Conservation (phyloP, 305 asterid genomes). For the Euphrasia arctica region DNA sequence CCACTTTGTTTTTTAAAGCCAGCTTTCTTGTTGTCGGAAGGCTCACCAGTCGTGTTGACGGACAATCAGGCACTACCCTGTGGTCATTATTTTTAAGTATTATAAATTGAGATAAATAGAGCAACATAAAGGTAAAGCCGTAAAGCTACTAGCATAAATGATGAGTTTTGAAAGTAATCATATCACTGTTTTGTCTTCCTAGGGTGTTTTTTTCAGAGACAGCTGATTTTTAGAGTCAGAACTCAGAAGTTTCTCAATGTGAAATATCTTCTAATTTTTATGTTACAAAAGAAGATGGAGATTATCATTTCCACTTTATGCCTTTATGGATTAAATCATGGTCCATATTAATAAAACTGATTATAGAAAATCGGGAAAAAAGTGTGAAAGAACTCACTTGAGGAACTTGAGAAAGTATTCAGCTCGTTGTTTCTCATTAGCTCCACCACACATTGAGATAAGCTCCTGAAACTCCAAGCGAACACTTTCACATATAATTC, state of each 20-base stretch:
- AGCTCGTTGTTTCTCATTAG: conserved; percentile 77
- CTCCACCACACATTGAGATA: conserved; percentile 84
- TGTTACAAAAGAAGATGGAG: neutral
- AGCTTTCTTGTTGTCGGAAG: conserved; percentile 86
- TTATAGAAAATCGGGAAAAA: neutral
- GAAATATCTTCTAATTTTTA: conserved; percentile 20
- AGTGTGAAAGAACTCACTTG: conserved; percentile 48
- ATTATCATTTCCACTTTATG: conserved; percentile 12
- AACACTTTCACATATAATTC: conserved; percentile 79
- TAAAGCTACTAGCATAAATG: conserved; percentile 1
- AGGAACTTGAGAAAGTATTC: conserved; percentile 58
- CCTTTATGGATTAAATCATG: conserved; percentile 1
- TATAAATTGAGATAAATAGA: conserved; percentile 7
- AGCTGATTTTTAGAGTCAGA: neutral
- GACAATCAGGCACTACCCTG: conserved; percentile 86
- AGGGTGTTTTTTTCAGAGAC: neutral
- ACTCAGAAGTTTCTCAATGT: conserved; percentile 17
- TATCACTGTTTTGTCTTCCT: neutral
- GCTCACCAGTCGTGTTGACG: conserved; percentile 67
- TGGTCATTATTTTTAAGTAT: conserved; percentile 27
- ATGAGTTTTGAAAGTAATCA: conserved; percentile 2
- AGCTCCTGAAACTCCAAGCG: conserved; percentile 72
- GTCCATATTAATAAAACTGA: neutral
- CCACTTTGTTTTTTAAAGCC: conserved; percentile 81
- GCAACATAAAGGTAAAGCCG: conserved; percentile 18